phyloP scores from a whole-genome alignment of 768 basidiomycete species.

The Lactarius psammicola region DNA sequence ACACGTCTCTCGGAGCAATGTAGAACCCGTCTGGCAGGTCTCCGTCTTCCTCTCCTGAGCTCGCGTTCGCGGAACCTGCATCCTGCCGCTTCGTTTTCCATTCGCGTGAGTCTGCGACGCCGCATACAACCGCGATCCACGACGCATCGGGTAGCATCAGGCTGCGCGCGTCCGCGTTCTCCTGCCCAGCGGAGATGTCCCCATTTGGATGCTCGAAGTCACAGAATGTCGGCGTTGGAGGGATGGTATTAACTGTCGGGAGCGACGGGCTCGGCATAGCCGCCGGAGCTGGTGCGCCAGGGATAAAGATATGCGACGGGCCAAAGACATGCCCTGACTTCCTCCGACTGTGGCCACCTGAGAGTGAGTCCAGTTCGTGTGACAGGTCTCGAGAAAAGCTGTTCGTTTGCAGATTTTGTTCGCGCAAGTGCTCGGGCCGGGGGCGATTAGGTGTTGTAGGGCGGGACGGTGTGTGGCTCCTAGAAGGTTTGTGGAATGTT shows the following conservation, averaged over 20 bases:
- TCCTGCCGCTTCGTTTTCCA: slow-evolving; percentile 37
- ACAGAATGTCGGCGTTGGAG: slow-evolving; percentile 32
- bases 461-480: slow-evolving; percentile 32
- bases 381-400: slow-evolving; percentile 15
- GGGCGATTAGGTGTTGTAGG: slow-evolving; percentile 9
- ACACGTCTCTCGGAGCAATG: slow-evolving; percentile 72
- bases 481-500: slow-evolving; percentile 58
- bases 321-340: slow-evolving; percentile 37
- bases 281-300: slow-evolving; percentile 33
- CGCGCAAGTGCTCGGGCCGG: not conserved
- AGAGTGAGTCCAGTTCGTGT: slow-evolving; percentile 16
- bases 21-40: slow-evolving; percentile 68
- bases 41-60: slow-evolving; percentile 34
- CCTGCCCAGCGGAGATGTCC: slow-evolving; percentile 10
- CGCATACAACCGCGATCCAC: slow-evolving; percentile 82
- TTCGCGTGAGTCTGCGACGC: slow-evolving; percentile 60
- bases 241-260: slow-evolving; percentile 33
- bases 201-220: slow-evolving; percentile 26
- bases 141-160: slow-evolving; percentile 60
- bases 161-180: slow-evolving; percentile 31
- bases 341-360: not conserved
- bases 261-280: slow-evolving; percentile 22
- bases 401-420: not conserved
- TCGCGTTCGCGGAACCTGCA: slow-evolving; percentile 25
- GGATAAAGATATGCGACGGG: slow-evolving; percentile 53